phyloP scores from a whole-genome alignment of 2,329 filamentous ascomycete species.

The Claviceps digitariae region DNA sequence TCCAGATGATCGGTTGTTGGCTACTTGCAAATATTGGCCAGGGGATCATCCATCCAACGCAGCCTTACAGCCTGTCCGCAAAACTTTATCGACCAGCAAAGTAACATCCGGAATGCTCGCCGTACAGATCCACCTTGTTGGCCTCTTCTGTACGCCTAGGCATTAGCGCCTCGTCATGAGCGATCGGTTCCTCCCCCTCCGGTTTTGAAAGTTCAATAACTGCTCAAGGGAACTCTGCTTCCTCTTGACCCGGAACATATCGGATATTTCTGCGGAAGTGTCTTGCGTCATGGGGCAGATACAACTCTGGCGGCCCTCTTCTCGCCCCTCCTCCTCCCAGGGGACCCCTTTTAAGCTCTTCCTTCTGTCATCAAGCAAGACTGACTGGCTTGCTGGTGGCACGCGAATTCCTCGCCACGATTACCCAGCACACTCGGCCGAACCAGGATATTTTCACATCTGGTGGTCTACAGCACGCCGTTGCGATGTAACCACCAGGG shows the following conservation, averaged over 20 bases:
- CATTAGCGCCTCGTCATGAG: neutral
- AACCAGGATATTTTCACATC: slow-evolving; percentile 9
- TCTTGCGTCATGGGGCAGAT: neutral
- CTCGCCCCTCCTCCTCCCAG: neutral
- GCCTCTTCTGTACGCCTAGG: neutral
- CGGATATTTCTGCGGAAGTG: neutral
- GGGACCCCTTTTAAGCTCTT: neutral
- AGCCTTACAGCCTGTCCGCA: slow-evolving; percentile 7
- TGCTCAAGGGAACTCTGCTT: neutral
- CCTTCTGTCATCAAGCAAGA: neutral
- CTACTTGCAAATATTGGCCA: neutral
- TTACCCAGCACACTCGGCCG: slow-evolving; percentile 5
- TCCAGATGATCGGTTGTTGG: neutral
- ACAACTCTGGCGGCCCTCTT: neutral
- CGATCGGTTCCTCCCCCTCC: neutral
- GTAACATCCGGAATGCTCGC: slow-evolving; percentile 17
- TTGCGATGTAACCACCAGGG: slow-evolving; percentile 15
- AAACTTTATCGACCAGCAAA: slow-evolving; percentile 13
- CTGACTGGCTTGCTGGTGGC: neutral
- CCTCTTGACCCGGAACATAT: neutral
- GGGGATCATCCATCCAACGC: slow-evolving; percentile 2
- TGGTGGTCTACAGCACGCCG: neutral
- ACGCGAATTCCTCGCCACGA: neutral
- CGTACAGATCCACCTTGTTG: slow-evolving; percentile 10
- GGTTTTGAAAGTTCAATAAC: neutral